Evolutionary conservation across 2,329 filamentous ascomycete genomes (phyloP), one percentile per base, ranked within the genome.

Genomic region (Diaporthe longicolla): DNA sequence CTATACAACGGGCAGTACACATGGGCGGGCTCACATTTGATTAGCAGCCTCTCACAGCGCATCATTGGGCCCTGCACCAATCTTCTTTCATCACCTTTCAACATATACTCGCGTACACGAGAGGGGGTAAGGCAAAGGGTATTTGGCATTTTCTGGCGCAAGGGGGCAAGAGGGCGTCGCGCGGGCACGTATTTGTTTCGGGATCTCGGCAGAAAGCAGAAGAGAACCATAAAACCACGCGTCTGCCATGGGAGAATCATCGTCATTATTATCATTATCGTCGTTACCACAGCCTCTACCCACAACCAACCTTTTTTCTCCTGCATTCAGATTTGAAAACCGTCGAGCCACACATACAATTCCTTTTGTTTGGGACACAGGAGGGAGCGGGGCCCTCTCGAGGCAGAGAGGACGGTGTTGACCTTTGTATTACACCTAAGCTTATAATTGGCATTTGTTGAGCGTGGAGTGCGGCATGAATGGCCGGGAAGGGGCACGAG

Each of bases 381-480:
- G 52, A 58, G 26, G 57, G 57, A 15, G 29, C 11, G 55, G 66
- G 35, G 35, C 15, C 52, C 50, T 59, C 37, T 32, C 45, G 35
- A 58, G 71, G 21, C 24, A 61, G 57, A 68, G 66, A 29, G 48
- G 52, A 54, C 40, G 71, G 52, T 43, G 71, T 58, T 63, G 65
- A 68, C 48, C 48, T 54, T 65, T 70, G 66, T 55, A 71, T 70
- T 66, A 66, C 65, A 75, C 24, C 59, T 58, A 73, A 43, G 43
- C 73, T 76, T 78, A 79, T 79, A 81, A 76, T 79, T 73, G 78
- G 80, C 80, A 82, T 81, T 79, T 81, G 77, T 76, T 79, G 58
- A 83, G 82, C 81, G 79, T 75, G 81, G 81, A 79, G 81, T 77
- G 76, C 40, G 78, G 80, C 74, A 77, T 63, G 61, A 74, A 65